Base-by-base conservation (phyloP, 2,329 filamentous ascomycete species). In the Nannizzia gypsea region DNA sequence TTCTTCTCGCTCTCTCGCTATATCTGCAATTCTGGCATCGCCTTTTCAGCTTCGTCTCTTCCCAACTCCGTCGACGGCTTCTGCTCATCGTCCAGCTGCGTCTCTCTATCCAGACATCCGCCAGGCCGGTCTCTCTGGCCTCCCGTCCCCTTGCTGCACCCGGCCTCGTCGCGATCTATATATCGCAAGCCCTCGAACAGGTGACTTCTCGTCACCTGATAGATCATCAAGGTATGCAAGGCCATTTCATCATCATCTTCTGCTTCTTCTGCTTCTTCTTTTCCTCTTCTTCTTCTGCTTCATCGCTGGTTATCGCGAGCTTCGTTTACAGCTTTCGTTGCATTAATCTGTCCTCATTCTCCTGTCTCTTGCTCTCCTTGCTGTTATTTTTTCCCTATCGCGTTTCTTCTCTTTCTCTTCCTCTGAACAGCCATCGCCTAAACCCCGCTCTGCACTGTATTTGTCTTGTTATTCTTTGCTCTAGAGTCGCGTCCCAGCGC, bases 131-230 rank as follows among this genome's bases (percentile, higher is more conserved):
- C 31, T 57, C 31, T 42, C 40, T 34, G 52, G 38, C 46, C 40
- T 58, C 24, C 9, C 6, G 31, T 28, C 24, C n/a, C 22, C 55
- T 36, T 57, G 34, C 22, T 42, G 44, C 20, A 13, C 22, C 20
- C 17, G 28, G 55, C 28, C 58, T 44, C 13, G 46, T 61, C 57
- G 56, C 40, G 57, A 64, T 64, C 62, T 64, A 64, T 64, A 64
- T 62, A 64, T 62, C 60, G 58, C 60, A 59, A 46, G 54, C 60
- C 42, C 60, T 46, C 56, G 57, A 62, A 13, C 62, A 64, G 56
- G 57, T 64, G 63, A 62, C 62, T 60, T 65, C 59, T 64, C 60
- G 63, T 61, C 60, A 61, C 64, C 62, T 64, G 63, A 64, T 64
- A 63, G 44, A 61, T 59, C 60, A 62, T 62, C 62, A 62, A 61